Base-by-base conservation (phyloP, 768 basidiomycete species). In the Nidularia pulvinata region DNA sequence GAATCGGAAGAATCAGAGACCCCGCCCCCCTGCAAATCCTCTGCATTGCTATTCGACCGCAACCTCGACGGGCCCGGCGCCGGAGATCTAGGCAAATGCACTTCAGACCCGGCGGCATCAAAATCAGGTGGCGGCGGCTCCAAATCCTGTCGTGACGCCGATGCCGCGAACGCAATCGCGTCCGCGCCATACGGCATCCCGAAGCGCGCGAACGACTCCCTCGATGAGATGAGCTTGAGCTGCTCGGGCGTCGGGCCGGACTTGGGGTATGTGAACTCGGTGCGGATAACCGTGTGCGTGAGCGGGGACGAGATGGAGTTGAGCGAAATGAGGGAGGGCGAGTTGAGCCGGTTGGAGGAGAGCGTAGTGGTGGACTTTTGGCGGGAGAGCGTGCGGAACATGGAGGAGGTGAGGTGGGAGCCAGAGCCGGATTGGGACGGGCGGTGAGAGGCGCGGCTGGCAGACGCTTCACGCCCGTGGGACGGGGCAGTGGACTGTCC, bases 161-260 rank as follows among this genome's bases (percentile, higher is more conserved):
- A 80, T 33, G 79, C 75, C 6, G 81, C 82, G 61, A 75, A 89
- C 33, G 85, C 85, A 32, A 88, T 74, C 3, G 89, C 91, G 61
- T 86, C 90, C 7, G 80, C 68, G 0, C 91, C 90, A 59, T 89
- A 93, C 19, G 91, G 91, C 52, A 88, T 71, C 1, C 88, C 89
- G 59, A 91, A 93, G 54, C 80, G 75, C 36, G 79, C 82, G 54
- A 92, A 75, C 3, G 77, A 75, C 59, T 91, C 88, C 45, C 85
- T 69, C 1, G 82, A 85, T 43, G 86, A 83, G 52, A 93, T 86
- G 52, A 91, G 71, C 63, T 79, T 85, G 54, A 93, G 67, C 56
- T 83, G 82, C 52, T 82, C 80, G 0, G 85, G 78, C 6, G 87
- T 88, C 3, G 83, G 83, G 0, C 86, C 87, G 6, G 74, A 58